These are phyloP conservation scores for Leccinum uliginosum DNA, from an alignment of 768 basidiomycete species.

Conservation along the genomic window DNA sequence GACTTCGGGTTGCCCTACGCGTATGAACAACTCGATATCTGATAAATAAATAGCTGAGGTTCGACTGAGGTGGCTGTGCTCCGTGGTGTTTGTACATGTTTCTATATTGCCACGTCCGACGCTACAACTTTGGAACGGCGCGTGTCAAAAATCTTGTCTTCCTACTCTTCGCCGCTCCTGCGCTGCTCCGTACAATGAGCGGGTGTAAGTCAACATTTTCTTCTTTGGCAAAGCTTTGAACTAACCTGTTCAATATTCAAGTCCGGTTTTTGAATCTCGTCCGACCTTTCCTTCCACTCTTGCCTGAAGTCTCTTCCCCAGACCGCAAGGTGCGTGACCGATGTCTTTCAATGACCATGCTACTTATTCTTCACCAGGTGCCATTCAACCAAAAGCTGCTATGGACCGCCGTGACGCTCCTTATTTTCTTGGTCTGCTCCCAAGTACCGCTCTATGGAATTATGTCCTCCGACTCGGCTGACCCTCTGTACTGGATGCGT, in stretches of 20 bases:
- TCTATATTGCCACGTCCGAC: conserved; percentile 29
- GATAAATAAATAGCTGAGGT: too few relatives aligned
- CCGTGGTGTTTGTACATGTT: conserved; percentile 21
- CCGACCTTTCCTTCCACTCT: conserved; percentile 93
- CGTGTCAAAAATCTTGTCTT: conserved; percentile 19
- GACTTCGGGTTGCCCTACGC: too few relatives aligned
- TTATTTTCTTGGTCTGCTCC: conserved; percentile 99
- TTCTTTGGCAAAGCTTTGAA: neutral
- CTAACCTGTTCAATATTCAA: neutral
- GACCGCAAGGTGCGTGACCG: conserved; percentile 77
- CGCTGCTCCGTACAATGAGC: conserved; percentile 55
- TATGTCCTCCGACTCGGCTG: conserved; percentile 98
- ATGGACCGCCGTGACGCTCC: conserved; percentile 98
- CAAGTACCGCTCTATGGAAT: conserved; percentile 99
- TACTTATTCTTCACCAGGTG: conserved; percentile 48
- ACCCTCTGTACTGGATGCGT: conserved; percentile 99
- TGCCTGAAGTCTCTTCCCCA: conserved; percentile 96
- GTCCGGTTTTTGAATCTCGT: conserved; percentile 98
- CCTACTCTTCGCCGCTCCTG: conserved; percentile 20
- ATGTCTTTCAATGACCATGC: neutral
- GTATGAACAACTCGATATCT: too few relatives aligned
- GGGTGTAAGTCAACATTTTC: conserved; percentile 54
- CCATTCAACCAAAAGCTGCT: conserved; percentile 98
- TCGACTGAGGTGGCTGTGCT: conserved; percentile 18
- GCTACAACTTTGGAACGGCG: conserved; percentile 14